Evolutionary conservation across 768 basidiomycete species (phyloP).

Genomic region (Leccinum rimulosum): DNA sequence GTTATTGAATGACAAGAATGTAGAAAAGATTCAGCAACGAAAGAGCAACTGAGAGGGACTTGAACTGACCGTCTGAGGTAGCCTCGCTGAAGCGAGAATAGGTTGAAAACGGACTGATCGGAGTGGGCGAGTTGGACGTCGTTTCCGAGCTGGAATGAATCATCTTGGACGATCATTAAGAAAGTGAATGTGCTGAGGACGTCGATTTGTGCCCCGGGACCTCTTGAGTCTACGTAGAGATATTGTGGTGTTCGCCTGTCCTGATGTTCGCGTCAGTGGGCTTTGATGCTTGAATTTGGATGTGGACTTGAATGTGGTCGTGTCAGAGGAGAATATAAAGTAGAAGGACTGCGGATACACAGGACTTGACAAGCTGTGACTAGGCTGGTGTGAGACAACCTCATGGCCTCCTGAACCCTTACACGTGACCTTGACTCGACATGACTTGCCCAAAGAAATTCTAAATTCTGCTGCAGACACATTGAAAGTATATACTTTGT

Average conservation of each 20-base stretch:
- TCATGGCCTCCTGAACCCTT: neutral
- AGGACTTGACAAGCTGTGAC: slow-evolving; percentile 8
- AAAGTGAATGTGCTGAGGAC: neutral
- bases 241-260: neutral
- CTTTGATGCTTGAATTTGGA: neutral
- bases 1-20: neutral
- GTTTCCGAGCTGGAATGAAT: slow-evolving; percentile 36
- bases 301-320: neutral
- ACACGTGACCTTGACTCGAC: slow-evolving; percentile 14
- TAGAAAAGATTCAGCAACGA: slow-evolving; percentile 3
- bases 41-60: neutral
- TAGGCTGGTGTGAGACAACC: slow-evolving; percentile 4
- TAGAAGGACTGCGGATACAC: neutral
- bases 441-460: neutral
- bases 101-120: slow-evolving; percentile 39
- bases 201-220: neutral
- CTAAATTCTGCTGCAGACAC: neutral
- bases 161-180: slow-evolving; percentile 27
- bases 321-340: neutral
- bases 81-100: slow-evolving; percentile 44
- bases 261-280: neutral
- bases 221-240: neutral
- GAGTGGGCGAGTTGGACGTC: slow-evolving; percentile 32
- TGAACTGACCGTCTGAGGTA: slow-evolving; percentile 47
- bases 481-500: neutral